A percentile compares a stretch with the other conserved stretches of the same genome.
phyloP scores from a whole-genome alignment of 2,329 filamentous ascomycete genomes.

The Penicillium verrucosum region DNA sequence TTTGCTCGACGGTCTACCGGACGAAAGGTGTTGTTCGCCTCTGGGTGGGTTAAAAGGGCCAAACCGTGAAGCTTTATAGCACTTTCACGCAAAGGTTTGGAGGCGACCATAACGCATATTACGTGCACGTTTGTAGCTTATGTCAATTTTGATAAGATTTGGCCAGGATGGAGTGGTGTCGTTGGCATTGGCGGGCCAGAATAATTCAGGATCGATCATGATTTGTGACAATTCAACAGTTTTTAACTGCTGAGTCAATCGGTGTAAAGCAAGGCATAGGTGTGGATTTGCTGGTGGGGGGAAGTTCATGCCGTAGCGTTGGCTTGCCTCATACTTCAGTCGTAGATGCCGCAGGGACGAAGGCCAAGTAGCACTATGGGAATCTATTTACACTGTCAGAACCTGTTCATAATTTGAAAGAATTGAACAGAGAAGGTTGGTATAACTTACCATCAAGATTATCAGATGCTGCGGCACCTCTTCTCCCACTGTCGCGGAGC shows the following conservation, averaged over 20 bases:
- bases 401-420: neutral
- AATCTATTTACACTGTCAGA: neutral
- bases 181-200: neutral
- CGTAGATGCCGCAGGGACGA: neutral
- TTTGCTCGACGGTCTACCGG: neutral
- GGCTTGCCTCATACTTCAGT: neutral
- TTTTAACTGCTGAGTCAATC: neutral
- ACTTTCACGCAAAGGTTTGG: too few species aligned
- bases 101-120: too few species aligned
- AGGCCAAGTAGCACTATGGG: neutral
- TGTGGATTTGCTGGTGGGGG: neutral
- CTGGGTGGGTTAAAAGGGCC: fast-evolving
- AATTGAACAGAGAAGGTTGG: fast-evolving
- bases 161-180: neutral
- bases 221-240: neutral
- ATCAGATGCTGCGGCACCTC: neutral
- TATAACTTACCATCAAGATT: neutral
- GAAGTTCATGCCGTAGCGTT: too few species aligned
- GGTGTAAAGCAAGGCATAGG: neutral
- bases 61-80: neutral
- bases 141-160: neutral
- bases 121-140: neutral
- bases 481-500: neutral
- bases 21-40: neutral
- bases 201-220: neutral